Conservation (phyloP, 441 rosid genomes). For the Erysimum cheiri region DNA sequence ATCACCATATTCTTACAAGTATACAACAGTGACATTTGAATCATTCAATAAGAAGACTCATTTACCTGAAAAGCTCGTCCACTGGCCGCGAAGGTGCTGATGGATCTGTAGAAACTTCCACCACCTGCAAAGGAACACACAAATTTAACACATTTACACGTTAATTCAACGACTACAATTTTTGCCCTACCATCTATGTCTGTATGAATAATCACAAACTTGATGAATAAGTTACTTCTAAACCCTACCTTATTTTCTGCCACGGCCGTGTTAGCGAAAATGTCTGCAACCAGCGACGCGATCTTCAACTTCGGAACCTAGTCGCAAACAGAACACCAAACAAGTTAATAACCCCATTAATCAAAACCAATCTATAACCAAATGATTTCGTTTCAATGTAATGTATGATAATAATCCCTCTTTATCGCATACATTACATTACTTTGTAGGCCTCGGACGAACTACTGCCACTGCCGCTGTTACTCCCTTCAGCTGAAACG, state of each 20-base stretch:
- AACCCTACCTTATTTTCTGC: slow-evolving; percentile 87
- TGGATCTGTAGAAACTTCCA: slow-evolving; percentile 76
- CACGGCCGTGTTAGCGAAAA: slow-evolving; percentile 78
- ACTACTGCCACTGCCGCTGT: slow-evolving; percentile 52
- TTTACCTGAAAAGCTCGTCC: slow-evolving; percentile 86
- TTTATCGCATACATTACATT: slow-evolving; percentile 94
- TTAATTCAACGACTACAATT: background rate
- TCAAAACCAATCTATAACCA: slow-evolving; percentile 19
- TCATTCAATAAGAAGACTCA: background rate
- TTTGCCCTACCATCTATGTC: background rate
- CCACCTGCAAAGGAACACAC: slow-evolving; percentile 59
- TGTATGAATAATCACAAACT: background rate
- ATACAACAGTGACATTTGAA: background rate
- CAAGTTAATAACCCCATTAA: slow-evolving; percentile 18
- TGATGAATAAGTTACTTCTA: slow-evolving; percentile 11
- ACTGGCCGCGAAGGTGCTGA: slow-evolving; percentile 66
- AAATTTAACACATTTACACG: background rate
- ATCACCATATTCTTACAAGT: background rate
- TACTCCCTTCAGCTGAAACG: slow-evolving; percentile 73
- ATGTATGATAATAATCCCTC: slow-evolving; percentile 38
- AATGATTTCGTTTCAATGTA: slow-evolving; percentile 33
- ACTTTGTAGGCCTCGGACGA: slow-evolving; percentile 73
- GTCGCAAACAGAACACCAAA: slow-evolving; percentile 9
- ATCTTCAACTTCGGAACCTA: slow-evolving; percentile 80
- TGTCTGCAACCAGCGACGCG: slow-evolving; percentile 80